These are phyloP conservation scores for Cajanus cajan DNA, from an alignment of 306 rosid species.

Conservation along the genomic window DNA sequence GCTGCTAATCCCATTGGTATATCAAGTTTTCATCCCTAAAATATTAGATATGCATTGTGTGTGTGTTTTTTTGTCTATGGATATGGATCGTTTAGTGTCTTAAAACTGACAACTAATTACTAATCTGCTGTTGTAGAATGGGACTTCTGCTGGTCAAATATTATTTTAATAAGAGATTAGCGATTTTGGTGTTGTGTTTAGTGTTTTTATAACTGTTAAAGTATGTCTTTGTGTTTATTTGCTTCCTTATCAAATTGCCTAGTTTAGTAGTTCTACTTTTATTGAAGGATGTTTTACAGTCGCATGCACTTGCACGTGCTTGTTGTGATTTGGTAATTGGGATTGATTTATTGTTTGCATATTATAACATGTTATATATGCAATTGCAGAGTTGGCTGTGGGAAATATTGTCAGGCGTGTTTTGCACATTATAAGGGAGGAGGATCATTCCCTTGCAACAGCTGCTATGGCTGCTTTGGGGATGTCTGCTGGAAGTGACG, in stretches of 20 bases:
- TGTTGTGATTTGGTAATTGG: neutral
- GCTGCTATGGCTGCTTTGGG: conserved; percentile 85
- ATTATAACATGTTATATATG: conserved; percentile 32
- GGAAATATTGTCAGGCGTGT: conserved; percentile 98
- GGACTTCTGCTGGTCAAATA: too few species aligned
- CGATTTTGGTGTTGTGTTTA: neutral
- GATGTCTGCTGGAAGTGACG: conserved; percentile 74
- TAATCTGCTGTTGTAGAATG: too few species aligned
- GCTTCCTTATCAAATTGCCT: conserved; percentile 11
- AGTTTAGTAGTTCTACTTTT: neutral
- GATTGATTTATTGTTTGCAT: conserved; percentile 17
- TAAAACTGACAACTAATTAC: too few species aligned
- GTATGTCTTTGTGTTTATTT: neutral
- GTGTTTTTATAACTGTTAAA: neutral
- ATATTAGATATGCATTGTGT: neutral
- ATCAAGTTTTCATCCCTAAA: conserved; percentile 3
- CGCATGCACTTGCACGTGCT: neutral
- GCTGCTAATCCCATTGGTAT: conserved; percentile 94
- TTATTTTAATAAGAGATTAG: too few species aligned
- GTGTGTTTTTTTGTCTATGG: too few species aligned
- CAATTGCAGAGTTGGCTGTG: conserved; percentile 85
- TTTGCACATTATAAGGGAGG: conserved; percentile 95
- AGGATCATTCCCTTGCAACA: conserved; percentile 79
- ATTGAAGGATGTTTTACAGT: conserved; percentile 14
- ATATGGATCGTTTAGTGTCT: too few species aligned